These are phyloP conservation scores for Delphinella strobiligena DNA, from an alignment of 2,329 filamentous ascomycete genomes.

Conservation along the genomic window DNA sequence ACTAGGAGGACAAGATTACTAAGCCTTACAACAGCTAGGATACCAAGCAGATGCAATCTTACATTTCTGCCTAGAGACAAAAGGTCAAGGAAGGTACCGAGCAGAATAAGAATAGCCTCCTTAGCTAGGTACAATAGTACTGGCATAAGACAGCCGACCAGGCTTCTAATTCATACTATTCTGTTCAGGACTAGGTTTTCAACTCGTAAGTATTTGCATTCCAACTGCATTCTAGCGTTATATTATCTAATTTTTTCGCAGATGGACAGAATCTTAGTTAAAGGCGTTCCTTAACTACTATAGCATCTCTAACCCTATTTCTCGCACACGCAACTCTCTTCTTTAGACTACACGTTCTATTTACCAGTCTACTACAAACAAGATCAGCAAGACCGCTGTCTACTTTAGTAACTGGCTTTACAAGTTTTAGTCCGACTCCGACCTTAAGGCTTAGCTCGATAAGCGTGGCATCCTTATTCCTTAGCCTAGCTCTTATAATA, in stretches of 20 bases:
- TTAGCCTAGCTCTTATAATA: conserved; percentile 74
- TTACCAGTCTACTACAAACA: conserved; percentile 68
- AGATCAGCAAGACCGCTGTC: conserved; percentile 60
- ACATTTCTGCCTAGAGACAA: conserved; percentile 59
- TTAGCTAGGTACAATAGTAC: conserved; percentile 55
- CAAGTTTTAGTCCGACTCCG: conserved; percentile 79
- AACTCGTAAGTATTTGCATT: conserved; percentile 35
- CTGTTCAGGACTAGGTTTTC: conserved; percentile 81
- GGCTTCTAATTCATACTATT: conserved; percentile 57
- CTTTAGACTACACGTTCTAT: conserved; percentile 66
- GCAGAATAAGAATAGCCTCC: conserved; percentile 55
- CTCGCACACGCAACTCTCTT: conserved; percentile 71
- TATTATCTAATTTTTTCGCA: conserved; percentile 32
- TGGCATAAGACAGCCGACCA: conserved; percentile 76
- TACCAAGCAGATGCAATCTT: conserved; percentile 52
- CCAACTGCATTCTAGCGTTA: not conserved
- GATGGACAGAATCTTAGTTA: conserved; percentile 85
- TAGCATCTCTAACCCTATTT: conserved; percentile 75
- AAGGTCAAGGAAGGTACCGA: conserved; percentile 55
- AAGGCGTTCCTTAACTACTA: conserved; percentile 88
- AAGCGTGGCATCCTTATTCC: conserved; percentile 74
- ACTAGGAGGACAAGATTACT: conserved; percentile 72
- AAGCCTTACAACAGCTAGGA: conserved; percentile 71
- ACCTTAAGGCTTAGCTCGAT: conserved; percentile 88
- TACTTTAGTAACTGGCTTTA: conserved; percentile 97